Base-by-base conservation (phyloP, 192 early-diverging fungal genomes). In the Mortierella hygrophila region DNA sequence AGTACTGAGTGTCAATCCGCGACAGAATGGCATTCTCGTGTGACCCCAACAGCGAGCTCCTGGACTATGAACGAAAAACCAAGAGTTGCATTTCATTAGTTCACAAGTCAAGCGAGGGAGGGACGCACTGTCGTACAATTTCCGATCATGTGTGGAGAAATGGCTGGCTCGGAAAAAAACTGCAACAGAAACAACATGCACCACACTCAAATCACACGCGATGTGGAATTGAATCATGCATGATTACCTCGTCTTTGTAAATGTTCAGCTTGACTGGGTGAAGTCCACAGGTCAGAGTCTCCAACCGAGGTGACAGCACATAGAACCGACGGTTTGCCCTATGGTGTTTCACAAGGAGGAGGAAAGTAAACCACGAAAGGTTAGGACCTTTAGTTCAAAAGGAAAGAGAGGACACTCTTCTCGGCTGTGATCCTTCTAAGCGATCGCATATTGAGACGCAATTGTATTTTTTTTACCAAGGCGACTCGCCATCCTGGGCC, bases 21-120 rank as follows among this genome's bases (percentile, higher is more conserved):
- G 83, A 85, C n/a, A 85, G 75, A 69, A 85, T 85, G 4, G 83
- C 78, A 37, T 85, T 85, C 44, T 85, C 83, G 26, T 85, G 83
- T 4, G 78, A 77, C 26, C 83, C 83, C 7, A 85, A 63, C 15
- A 85, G 70, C 18, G 75, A 68, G 16, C 55, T 73, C 47, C 80
- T 85, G 20, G 78, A 41, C 83, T 85, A 77, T 40, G 35, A 23
- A 47, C 23, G 49, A 54, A 49, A 37, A 44, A 20, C 15, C 38
- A 40, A 5, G 9, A 60, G 29, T 3, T 15, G 23, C 9, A 65
- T 65, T 32, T 3, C 11, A 32, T 65, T 65, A 65, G 60, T 26
- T 29, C 60, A 65, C 60, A 32, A 9, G 60, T 32, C 60, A 32
- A 15, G 26, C 60, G 26, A 65, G 16, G 55, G 23, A 63, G 11